Evolutionary conservation across 495 filamentous ascomycete species (phyloP), one percentile per base, ranked within the genome.

Genomic region (Tuber magnatum): DNA sequence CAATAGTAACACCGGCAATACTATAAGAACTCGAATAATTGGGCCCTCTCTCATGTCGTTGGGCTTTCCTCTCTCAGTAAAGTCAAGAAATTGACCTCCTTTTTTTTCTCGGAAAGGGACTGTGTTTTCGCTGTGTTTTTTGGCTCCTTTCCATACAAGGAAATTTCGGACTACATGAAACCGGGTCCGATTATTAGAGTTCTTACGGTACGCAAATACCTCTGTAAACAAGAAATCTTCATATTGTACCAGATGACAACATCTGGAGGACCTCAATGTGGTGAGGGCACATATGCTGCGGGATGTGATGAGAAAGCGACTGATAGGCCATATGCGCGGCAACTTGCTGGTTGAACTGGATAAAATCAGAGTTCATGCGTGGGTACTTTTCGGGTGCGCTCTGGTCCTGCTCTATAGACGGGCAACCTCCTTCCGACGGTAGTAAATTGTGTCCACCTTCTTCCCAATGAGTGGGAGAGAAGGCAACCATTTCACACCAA

Each of bases 171-270:
- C n/a, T n/a, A n/a, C n/a, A n/a, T n/a, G n/a, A n/a, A n/a, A n/a
- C n/a, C n/a, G n/a, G n/a, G n/a, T n/a, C n/a, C n/a, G n/a, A n/a
- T n/a, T n/a, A n/a, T n/a, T n/a, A n/a, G n/a, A n/a, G n/a, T n/a
- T n/a, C n/a, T n/a, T n/a, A n/a, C n/a, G n/a, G n/a, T n/a, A 48
- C 95, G 90, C 38, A 93, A 79, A 87, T 95, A 97, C 69, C 90
- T 89, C 79, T 93, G 90, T 92, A 92, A 98, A 96, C 96, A 98
- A 79, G 89, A 91, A 80, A 98, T 91, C 4, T 92, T 94, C 92
- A 99, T 94, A 83, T 99, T 99, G 76, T 96, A 92, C 95, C 95
- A 99, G 72, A 98, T 87, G 35, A 99, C 94, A 83, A 98, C 94
- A 73, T 92, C 90, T 0, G 96, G 95, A 42, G 92, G 70, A 99